Evolutionary conservation across 2,329 filamentous ascomycete species (phyloP), one percentile per base, ranked within the genome.

Genomic region (Ophiostoma fasciatum): DNA sequence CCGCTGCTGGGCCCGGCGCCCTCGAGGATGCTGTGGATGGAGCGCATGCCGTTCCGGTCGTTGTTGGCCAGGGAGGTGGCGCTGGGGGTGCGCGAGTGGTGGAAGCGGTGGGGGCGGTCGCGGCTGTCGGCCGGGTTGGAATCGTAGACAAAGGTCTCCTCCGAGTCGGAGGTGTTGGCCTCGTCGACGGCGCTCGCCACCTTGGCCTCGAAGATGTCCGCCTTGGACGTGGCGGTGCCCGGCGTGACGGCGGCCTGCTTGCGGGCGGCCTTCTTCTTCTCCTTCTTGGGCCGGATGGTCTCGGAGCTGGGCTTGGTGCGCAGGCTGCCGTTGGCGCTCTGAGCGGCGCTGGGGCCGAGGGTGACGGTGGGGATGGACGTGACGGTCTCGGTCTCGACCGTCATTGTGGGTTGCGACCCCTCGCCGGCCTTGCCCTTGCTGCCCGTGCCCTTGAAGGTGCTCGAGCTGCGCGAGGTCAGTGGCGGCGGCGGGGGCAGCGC

Each of bases 91-190:
- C 90, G 75, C 15, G 88, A 96, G 58, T 96, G 88, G 56, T 47
- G 45, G 39, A 48, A 88, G 84, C 42, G 73, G 44, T 74, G 71
- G n/a, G 71, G 71, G 28, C 74, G 64, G 36, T 77, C 72, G 33
- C 61, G 64, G 33, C 53, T 57, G 45, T 80, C 75, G 35, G 83
- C 82, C 9, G 88, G 90, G 51, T 98, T 98, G 19, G 90, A 96
- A 57, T 98, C 90, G 59, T 98, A 98, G 13, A 98, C 90, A 56
- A 96, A 98, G 0, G 90, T 96, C 58, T 96, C 90, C 50, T 94
- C 90, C 1, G 88, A 96, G 55, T 98, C 90, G 7, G 88, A 94
- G 11, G 88, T 93, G 55, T 94, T 82, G 30, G 84, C 85, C 56
- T 96, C 87, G 53, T 96, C 88, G 35, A 98, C 85, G 8, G 88